Evolutionary conservation across 352 stramenopile species (phyloP), one percentile per base, ranked within the genome.

Genomic region (Globisporangium carolinianum): DNA sequence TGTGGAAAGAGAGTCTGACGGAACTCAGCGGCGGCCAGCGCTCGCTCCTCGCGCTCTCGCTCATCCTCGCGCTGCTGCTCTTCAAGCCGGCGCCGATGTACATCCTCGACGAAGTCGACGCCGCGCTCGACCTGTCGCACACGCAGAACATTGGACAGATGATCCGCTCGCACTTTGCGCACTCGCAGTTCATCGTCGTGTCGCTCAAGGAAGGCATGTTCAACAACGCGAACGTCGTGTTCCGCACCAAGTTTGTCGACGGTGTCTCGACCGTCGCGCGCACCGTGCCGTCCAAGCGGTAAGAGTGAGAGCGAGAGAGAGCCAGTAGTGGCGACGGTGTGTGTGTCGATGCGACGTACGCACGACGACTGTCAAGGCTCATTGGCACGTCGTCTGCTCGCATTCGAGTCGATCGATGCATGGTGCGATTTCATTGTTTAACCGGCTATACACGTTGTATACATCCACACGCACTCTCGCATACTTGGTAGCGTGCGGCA

Each of bases 111-210:
- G 97, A 99, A 80, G 97, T 99, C n/a, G 97, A 99, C 69, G 97
- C 97, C 36, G 97, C 97, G 47, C 73, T 99, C 53, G 97, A 99
- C 77, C 81, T 99, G 50, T 98, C 93, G 51, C 97, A 99, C 82
- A 99, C 97, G 11, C 97, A 99, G 66, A 99, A 99, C 71, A 99
- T 99, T 68, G 97, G 97, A 15, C 96, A 98, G 59, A 99, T 99
- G 97, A 97, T 99, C 49, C 93, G 97, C 11, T 98, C 96, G 38
- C 97, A 99, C 73, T 99, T 99, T 71, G 97, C 89, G 38, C 86
- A 98, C 66, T 99, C 95, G 63, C 97, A 99, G 75, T 99, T 99
- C 73, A 98, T 99, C 66, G 97, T 99, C 55, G 97, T 99, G 17
- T 99, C 94, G 36, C 76, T 99, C 17, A 99, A 99, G 74, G 97